phyloP scores from a whole-genome alignment of 1,284 basidiomycete species.

The Cryptococcus sp. region DNA sequence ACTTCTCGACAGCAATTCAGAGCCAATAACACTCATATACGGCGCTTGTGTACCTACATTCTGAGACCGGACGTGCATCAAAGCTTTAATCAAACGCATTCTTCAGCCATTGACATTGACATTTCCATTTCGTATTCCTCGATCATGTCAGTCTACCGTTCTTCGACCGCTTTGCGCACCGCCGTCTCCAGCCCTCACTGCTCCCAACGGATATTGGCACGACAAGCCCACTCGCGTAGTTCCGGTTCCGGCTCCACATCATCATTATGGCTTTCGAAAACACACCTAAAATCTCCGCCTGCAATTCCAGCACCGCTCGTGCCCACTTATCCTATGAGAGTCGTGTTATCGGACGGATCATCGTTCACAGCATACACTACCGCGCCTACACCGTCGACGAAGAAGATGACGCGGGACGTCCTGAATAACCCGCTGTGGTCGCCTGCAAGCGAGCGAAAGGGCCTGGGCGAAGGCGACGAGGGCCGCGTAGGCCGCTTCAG shows the following conservation, averaged over 20 bases:
- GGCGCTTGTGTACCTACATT: too few relatives aligned
- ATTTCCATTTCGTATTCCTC: too few relatives aligned
- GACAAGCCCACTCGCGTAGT: too few relatives aligned
- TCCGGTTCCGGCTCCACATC: conserved; percentile 15
- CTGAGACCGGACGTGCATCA: too few relatives aligned
- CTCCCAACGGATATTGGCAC: too few relatives aligned
- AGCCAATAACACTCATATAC: too few relatives aligned
- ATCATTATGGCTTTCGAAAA: conserved; percentile 43
- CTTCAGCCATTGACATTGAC: too few relatives aligned
- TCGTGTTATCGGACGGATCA: conserved; percentile 81
- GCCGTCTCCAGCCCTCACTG: too few relatives aligned
- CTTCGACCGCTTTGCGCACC: too few relatives aligned
- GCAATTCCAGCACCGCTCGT: conserved; percentile 75
- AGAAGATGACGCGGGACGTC: conserved; percentile 76
- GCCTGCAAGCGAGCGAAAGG: conserved; percentile 54
- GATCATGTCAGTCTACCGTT: too few relatives aligned
- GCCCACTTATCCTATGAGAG: conserved; percentile 77
- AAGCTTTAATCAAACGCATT: too few relatives aligned
- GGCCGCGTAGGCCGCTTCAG: conserved; percentile 79
- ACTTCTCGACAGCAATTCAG: too few relatives aligned
- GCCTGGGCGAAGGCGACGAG: conserved; percentile 65
- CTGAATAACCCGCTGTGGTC: conserved; percentile 80
- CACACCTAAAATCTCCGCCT: conserved; percentile 52
- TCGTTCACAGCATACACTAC: conserved; percentile 83
- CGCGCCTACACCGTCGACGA: conserved; percentile 67